Evolutionary conservation across 2,329 filamentous ascomycete species (phyloP).

Genomic region (Colletotrichum musicola): DNA sequence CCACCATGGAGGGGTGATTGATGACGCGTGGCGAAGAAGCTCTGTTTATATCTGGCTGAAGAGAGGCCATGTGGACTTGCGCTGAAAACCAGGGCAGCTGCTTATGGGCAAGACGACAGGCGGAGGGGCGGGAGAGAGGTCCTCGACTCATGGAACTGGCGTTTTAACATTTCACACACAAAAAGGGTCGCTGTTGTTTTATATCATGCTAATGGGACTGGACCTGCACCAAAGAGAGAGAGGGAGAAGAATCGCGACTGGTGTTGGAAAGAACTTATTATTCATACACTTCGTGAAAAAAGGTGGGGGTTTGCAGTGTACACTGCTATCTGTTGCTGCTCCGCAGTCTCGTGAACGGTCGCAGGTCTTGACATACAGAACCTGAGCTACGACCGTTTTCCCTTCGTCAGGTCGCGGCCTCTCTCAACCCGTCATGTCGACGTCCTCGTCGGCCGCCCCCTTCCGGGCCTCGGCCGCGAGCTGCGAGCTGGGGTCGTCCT

Average conservation of each 20-base stretch:
- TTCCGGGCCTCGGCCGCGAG: slow-evolving; percentile 68
- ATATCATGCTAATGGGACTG: neutral
- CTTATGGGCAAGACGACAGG: neutral
- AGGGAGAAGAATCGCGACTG: neutral
- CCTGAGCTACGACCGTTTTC: neutral
- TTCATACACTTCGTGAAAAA: slow-evolving; percentile 30
- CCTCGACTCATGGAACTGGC: slow-evolving; percentile 27
- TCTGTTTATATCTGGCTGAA: neutral
- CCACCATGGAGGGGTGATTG: slow-evolving; percentile 70
- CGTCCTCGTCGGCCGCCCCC: slow-evolving; percentile 63
- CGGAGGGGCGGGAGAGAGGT: neutral
- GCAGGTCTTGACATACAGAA: too few relatives aligned
- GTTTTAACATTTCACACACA: slow-evolving; percentile 19
- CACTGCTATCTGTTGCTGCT: neutral
- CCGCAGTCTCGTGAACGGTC: neutral
- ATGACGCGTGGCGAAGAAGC: neutral
- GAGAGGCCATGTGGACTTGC: slow-evolving; percentile 7
- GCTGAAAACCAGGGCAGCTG: neutral
- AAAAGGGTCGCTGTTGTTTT: slow-evolving; percentile 4
- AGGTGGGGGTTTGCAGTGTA: too few relatives aligned
- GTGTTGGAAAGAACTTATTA: neutral
- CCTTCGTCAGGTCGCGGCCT: neutral
- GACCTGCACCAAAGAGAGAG: neutral
- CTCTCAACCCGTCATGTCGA: slow-evolving; percentile 69
- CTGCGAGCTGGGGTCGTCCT: slow-evolving; percentile 64